Evolutionary conservation across 257 asterid genomes (phyloP).

Genomic region (Schizonepeta tenuifolia): DNA sequence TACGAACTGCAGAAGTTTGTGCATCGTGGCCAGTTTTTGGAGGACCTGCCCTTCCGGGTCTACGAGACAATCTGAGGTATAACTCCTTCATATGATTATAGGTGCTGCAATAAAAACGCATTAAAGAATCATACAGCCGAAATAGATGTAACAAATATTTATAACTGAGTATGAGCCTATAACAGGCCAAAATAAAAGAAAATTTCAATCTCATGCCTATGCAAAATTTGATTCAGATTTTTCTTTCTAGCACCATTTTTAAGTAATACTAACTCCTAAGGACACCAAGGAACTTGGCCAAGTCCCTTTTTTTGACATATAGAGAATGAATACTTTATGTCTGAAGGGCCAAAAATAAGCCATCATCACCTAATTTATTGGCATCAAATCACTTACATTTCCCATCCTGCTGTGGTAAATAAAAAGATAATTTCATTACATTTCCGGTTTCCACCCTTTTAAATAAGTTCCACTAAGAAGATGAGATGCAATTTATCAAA

Average conservation of each 20-base stretch:
- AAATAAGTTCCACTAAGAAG: background rate
- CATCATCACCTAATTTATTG: background rate
- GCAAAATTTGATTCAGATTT: too few relatives aligned
- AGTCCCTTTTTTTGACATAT: background rate
- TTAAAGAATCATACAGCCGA: constrained; percentile 4
- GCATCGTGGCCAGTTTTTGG: constrained; percentile 25
- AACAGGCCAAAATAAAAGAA: background rate
- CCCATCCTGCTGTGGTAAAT: background rate
- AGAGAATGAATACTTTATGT: background rate
- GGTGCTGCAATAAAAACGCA: constrained; percentile 41
- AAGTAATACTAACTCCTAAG: too few relatives aligned
- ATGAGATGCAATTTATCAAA: background rate
- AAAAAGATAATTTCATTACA: background rate
- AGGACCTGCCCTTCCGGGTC: constrained; percentile 33
- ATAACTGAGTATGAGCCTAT: background rate
- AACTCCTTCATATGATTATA: constrained; percentile 58
- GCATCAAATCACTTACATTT: background rate
- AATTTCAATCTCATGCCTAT: too few relatives aligned
- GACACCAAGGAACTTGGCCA: background rate
- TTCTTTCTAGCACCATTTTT: too few relatives aligned
- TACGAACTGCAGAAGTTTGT: constrained; percentile 35
- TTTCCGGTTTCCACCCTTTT: background rate
- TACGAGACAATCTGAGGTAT: constrained; percentile 35
- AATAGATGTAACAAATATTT: background rate
- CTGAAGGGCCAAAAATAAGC: background rate